Percentiles rank a stretch among this genome's conserved stretches.
These are phyloP conservation scores for Yarrowia galli DNA, from an alignment of 1,139 yeast species.

Conservation along the genomic window DNA sequence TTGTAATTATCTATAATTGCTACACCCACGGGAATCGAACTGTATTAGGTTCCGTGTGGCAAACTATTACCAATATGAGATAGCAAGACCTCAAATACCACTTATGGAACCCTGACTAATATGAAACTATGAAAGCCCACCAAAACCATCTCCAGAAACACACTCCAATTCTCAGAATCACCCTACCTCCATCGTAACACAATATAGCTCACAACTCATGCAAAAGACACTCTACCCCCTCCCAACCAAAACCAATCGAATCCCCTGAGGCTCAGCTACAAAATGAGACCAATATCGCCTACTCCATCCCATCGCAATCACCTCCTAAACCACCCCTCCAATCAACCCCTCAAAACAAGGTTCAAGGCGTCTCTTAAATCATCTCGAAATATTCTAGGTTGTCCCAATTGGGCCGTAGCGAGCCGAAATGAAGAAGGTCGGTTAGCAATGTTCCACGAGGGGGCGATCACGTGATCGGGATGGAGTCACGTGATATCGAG, in stretches of 20 bases:
- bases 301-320: not conserved
- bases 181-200: not conserved
- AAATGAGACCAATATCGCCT: not conserved
- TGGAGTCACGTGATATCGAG: too few species aligned
- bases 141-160: not conserved
- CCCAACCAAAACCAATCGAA: not conserved
- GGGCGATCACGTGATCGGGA: constrained; percentile 21
- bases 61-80: too few species aligned
- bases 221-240: not conserved
- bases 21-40: too few species aligned
- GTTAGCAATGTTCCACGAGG: not conserved
- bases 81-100: too few species aligned
- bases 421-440: constrained; percentile 19
- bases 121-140: not conserved
- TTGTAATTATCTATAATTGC: too few species aligned
- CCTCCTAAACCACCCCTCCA: not conserved
- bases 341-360: constrained; percentile 2
- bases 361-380: constrained; percentile 9
- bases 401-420: constrained; percentile 19
- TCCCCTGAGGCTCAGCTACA: not conserved
- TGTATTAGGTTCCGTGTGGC: too few species aligned
- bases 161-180: not conserved
- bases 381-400: not conserved
- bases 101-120: too few species aligned
- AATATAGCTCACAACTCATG: not conserved